Evolutionary conservation across 1,139 yeast genomes (phyloP).

Genomic region (Insectozyma bohioensis): DNA sequence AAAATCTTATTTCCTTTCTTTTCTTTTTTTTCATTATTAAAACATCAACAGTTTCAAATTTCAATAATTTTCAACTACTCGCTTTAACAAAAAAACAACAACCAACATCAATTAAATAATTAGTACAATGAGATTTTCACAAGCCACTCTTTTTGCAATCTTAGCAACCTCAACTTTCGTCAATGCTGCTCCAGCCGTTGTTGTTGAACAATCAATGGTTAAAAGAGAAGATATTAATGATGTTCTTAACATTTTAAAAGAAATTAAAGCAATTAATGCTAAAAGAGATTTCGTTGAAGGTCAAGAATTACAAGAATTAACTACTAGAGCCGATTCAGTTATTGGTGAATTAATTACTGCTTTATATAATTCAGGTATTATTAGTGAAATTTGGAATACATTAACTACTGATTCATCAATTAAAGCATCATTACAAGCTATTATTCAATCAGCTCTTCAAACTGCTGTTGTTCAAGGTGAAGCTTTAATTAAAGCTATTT

Average conservation of each 20-base stretch:
- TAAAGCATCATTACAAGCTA: constrained; percentile 23
- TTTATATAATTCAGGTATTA: constrained; percentile 40
- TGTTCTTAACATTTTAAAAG: constrained; percentile 34
- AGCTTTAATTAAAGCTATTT: constrained; percentile 42
- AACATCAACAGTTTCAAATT: neutral
- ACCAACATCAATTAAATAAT: constrained; percentile 1
- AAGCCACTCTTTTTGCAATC: constrained; percentile 43
- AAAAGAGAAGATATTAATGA: constrained; percentile 39
- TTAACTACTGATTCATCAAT: constrained; percentile 35
- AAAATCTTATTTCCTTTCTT: neutral
- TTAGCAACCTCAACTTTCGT: constrained; percentile 42
- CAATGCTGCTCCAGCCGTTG: constrained; percentile 40
- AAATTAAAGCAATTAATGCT: constrained; percentile 29
- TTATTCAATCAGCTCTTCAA: constrained; percentile 34
- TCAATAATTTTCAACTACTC: constrained; percentile 1
- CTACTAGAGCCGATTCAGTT: constrained; percentile 41
- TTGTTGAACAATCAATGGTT: constrained; percentile 24
- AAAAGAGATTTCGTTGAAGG: constrained; percentile 37
- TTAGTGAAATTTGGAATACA: constrained; percentile 36
- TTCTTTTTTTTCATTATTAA: constrained; percentile 3
- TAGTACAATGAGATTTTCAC: constrained; percentile 41
- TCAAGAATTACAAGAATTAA: constrained; percentile 28
- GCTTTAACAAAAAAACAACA: constrained; percentile 4
- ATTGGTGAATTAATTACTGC: constrained; percentile 39
- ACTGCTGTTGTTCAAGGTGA: constrained; percentile 44